phyloP scores from a whole-genome alignment of 345 rosid species.

The Populus euphratica region DNA sequence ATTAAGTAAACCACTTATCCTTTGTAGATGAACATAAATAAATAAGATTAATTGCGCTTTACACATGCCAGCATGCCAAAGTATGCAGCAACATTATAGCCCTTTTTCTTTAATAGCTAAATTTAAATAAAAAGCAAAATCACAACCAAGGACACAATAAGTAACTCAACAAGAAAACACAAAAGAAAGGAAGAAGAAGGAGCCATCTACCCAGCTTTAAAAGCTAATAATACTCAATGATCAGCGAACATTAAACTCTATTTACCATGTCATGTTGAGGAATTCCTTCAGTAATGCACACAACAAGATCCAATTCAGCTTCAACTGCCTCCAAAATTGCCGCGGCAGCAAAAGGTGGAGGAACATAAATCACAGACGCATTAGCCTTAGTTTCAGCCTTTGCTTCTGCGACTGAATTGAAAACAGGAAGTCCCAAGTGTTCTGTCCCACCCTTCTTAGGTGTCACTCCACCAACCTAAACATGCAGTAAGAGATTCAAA shows the following conservation, averaged over 20 bases:
- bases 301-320: slow-evolving; percentile 87
- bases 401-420: slow-evolving; percentile 88
- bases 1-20: neutral
- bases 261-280: slow-evolving; percentile 97
- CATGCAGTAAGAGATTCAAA: neutral
- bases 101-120: neutral
- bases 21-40: neutral
- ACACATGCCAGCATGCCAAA: neutral
- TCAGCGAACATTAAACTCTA: neutral
- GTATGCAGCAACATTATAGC: too few species aligned
- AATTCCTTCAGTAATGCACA: slow-evolving; percentile 93
- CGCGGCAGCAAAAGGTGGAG: slow-evolving; percentile 95
- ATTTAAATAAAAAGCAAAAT: neutral
- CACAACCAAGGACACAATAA: neutral
- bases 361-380: slow-evolving; percentile 91
- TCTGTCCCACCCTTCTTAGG: slow-evolving; percentile 98
- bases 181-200: too few species aligned
- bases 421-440: slow-evolving; percentile 93
- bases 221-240: too few species aligned
- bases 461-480: slow-evolving; percentile 93
- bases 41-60: neutral
- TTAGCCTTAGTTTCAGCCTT: slow-evolving; percentile 92
- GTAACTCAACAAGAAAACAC: too few species aligned
- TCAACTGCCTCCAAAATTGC: slow-evolving; percentile 93
- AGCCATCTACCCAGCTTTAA: too few species aligned